Evolutionary conservation across 176 grass and related monocot species (phyloP).

Genomic region (Triticum dicoccoides): DNA sequence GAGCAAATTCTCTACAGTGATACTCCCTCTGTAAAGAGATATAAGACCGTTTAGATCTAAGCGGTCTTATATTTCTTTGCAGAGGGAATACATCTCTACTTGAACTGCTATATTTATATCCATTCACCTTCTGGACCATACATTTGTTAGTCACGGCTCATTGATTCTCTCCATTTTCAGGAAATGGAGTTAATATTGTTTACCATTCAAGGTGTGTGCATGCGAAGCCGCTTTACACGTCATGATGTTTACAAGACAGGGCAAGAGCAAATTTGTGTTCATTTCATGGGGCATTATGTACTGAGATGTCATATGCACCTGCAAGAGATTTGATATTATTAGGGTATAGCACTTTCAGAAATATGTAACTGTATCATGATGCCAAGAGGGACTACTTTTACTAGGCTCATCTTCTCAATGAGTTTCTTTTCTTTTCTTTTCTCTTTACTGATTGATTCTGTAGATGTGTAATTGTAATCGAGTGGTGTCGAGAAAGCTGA

Average conservation of each 20-base stretch:
- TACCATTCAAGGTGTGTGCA: neutral
- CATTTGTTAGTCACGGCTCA: neutral
- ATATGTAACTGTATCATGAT: neutral
- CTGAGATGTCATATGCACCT: neutral
- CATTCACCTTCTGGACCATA: neutral
- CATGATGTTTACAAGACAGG: neutral
- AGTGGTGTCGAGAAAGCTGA: neutral
- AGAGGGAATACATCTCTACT: too few species aligned
- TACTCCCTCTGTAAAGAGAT: too few species aligned
- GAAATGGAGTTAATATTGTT: neutral
- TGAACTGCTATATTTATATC: neutral
- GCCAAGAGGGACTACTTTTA: neutral
- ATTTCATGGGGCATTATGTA: neutral
- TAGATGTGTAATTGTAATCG: neutral
- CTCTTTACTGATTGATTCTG: neutral
- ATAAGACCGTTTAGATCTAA: too few species aligned
- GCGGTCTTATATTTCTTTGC: too few species aligned
- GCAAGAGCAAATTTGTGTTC: neutral
- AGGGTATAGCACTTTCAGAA: neutral
- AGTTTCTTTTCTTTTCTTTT: neutral
- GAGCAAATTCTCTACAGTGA: too few species aligned
- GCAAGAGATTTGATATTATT: too few species aligned
- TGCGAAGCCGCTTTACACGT: neutral
- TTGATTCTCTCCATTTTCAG: neutral
- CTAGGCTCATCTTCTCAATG: slow-evolving; percentile 35